These are phyloP conservation scores for Limtongia smithiae DNA, from an alignment of 805 yeast genomes.

Conservation along the genomic window DNA sequence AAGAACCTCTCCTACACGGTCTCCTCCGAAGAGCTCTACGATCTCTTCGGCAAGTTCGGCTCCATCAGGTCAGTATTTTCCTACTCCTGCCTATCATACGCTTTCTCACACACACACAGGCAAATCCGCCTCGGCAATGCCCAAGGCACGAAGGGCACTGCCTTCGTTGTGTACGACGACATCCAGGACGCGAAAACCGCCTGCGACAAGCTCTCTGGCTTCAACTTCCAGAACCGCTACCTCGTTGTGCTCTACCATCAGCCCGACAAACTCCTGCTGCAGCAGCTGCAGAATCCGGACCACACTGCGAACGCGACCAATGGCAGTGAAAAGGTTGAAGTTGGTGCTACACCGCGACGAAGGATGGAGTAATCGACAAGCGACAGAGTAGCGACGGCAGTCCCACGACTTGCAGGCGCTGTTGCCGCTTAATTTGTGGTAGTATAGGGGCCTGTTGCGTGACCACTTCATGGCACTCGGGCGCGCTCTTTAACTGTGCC, in stretches of 20 bases:
- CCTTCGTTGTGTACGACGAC: constrained; percentile 53
- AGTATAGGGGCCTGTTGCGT: too few species aligned
- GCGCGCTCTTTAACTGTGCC: too few species aligned
- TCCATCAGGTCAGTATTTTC: constrained; percentile 39
- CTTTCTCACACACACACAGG: constrained; percentile 24
- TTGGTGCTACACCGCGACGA: constrained; percentile 11
- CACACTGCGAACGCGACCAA: neutral
- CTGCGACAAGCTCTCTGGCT: constrained; percentile 55
- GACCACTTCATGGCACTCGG: too few species aligned
- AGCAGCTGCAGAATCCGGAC: neutral
- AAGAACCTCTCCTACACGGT: constrained; percentile 57
- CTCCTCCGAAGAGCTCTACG: constrained; percentile 47
- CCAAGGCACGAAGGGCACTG: constrained; percentile 48
- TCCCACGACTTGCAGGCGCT: neutral
- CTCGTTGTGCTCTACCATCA: constrained; percentile 50
- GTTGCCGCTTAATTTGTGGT: too few species aligned
- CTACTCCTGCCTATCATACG: neutral
- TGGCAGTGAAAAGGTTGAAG: neutral
- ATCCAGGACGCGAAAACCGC: constrained; percentile 50
- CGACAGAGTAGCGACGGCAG: neutral
- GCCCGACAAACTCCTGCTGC: constrained; percentile 39
- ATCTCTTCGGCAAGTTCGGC: constrained; percentile 54
- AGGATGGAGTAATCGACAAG: constrained; percentile 1
- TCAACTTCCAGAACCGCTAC: constrained; percentile 56
- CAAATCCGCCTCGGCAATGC: constrained; percentile 50